A percentile compares a stretch with the other conserved stretches of the same genome.
Evolutionary conservation across 1,284 basidiomycete genomes (phyloP).

Genomic region (Phlebopus sp.): DNA sequence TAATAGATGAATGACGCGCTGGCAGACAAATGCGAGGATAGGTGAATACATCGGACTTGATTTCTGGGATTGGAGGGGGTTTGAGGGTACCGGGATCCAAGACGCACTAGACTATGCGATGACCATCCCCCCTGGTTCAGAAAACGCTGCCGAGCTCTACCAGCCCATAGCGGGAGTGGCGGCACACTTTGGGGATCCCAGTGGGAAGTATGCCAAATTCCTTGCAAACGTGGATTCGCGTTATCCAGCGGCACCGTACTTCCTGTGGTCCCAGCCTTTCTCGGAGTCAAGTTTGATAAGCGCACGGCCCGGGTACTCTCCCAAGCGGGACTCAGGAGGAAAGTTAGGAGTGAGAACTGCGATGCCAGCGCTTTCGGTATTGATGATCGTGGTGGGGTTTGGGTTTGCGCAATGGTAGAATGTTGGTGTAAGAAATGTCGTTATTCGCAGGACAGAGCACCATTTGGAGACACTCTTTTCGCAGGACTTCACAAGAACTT

Average conservation of each 20-base stretch:
- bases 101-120: slow-evolving; percentile 57
- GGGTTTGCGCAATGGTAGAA: neutral
- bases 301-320: slow-evolving; percentile 7
- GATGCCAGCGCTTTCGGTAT: neutral
- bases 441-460: neutral
- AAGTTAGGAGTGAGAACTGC: neutral
- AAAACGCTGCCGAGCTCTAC: slow-evolving; percentile 42
- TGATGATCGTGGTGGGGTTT: neutral
- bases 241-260: slow-evolving; percentile 46
- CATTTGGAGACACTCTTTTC: no score
- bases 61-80: slow-evolving; percentile 49
- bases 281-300: slow-evolving; percentile 16
- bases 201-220: slow-evolving; percentile 47
- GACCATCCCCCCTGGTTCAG: slow-evolving; percentile 34
- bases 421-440: neutral
- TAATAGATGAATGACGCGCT: slow-evolving; percentile 17
- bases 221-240: slow-evolving; percentile 36
- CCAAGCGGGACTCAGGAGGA: slow-evolving; percentile 1
- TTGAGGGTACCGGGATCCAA: slow-evolving; percentile 50
- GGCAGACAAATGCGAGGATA: slow-evolving; percentile 55
- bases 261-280: slow-evolving; percentile 55
- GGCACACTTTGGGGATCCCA: slow-evolving; percentile 52
- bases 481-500: no score
- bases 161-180: slow-evolving; percentile 52
- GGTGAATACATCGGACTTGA: slow-evolving; percentile 38